Evolutionary conservation across 192 early-diverging fungal genomes (phyloP), one percentile per base, ranked within the genome.

Genomic region (Coemansia sp.): DNA sequence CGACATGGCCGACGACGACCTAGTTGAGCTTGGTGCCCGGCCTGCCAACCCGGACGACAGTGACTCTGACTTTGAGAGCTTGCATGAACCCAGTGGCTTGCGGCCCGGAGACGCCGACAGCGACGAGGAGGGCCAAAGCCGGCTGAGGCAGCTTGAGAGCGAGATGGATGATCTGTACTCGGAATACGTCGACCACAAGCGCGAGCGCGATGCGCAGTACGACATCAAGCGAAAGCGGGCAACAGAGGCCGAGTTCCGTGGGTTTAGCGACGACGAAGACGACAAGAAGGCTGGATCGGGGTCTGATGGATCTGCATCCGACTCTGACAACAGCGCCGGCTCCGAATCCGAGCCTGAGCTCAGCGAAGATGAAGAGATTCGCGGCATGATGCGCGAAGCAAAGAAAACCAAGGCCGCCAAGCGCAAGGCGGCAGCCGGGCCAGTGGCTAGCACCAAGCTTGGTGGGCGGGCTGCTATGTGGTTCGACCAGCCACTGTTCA

Each of bases 401-500:
- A 70, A 74, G 64, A n/a, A 59, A 9, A 36, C 50, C 37, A 72
- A 64, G 53, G 66, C 53, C 33, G 63, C 60, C 31, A 63, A 66
- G 65, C 60, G 61, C 60, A 67, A 70, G 59, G 73, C 33, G 40
- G 61, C 70, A 42, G 33, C 63, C 63, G n/a, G 63, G 69, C 63
- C 71, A 65, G 66, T 48, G 26, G 33, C 36, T 35, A 69, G 26
- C 21, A 66, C 48, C 9, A 65, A 63, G 55, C 85, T 99, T 31
- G 92, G 90, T 3, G 92, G 89, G 37, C 89, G 88, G 13, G 93
- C 96, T 5, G 85, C 88, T n/a, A 84, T 94, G 76, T 99, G 96
- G 84, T 99, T 99, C 83, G 91, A 95, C 73, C 95, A 99, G 74
- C 92, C 93, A 0, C 67, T 96, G 18, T 99, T 99, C 80, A 88